Percentiles rank a stretch among this genome's conserved stretches.
Evolutionary conservation across 495 filamentous ascomycete species (phyloP).

Genomic region (Bombardia bombarda): DNA sequence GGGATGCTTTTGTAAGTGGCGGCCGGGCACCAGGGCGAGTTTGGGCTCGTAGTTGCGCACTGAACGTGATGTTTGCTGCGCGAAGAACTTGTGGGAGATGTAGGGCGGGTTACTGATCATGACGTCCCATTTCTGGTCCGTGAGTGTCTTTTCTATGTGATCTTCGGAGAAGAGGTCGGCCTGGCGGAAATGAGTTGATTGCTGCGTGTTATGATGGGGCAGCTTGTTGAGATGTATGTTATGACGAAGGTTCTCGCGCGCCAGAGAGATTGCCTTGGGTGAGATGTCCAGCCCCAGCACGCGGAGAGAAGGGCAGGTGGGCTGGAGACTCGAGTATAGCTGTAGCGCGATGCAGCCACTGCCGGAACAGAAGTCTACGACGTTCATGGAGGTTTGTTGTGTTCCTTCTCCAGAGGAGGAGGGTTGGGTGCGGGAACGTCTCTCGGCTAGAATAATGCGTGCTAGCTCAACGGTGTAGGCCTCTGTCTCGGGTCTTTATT

Average conservation of each 20-base stretch:
- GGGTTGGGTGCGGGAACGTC: not conserved
- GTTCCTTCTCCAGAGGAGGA: not conserved
- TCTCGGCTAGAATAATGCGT: slow-evolving; percentile 25
- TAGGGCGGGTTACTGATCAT: slow-evolving; percentile 89
- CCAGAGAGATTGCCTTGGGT: slow-evolving; percentile 49
- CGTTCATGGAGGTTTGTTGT: slow-evolving; percentile 31
- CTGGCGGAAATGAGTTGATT: slow-evolving; percentile 29
- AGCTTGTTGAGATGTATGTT: slow-evolving; percentile 55
- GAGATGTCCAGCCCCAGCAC: slow-evolving; percentile 56
- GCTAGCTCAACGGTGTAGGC: slow-evolving; percentile 53
- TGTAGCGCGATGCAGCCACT: slow-evolving; percentile 85
- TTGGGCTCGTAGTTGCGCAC: slow-evolving; percentile 76
- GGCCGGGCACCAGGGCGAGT: slow-evolving; percentile 61
- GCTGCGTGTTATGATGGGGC: not conserved
- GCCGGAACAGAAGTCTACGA: slow-evolving; percentile 84
- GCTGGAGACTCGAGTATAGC: slow-evolving; percentile 48
- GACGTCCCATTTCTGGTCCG: slow-evolving; percentile 50
- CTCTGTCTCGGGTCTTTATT: slow-evolving; percentile 56
- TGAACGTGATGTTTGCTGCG: slow-evolving; percentile 49
- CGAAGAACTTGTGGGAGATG: slow-evolving; percentile 58
- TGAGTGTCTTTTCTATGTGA: too few species aligned
- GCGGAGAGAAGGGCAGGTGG: slow-evolving; percentile 7
- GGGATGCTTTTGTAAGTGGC: slow-evolving; percentile 26
- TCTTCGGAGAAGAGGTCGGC: slow-evolving; percentile 51
- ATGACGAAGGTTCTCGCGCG: slow-evolving; percentile 49